phyloP scores from a whole-genome alignment of 2,329 filamentous ascomycete genomes.

The Cladobotryum protrusum region DNA sequence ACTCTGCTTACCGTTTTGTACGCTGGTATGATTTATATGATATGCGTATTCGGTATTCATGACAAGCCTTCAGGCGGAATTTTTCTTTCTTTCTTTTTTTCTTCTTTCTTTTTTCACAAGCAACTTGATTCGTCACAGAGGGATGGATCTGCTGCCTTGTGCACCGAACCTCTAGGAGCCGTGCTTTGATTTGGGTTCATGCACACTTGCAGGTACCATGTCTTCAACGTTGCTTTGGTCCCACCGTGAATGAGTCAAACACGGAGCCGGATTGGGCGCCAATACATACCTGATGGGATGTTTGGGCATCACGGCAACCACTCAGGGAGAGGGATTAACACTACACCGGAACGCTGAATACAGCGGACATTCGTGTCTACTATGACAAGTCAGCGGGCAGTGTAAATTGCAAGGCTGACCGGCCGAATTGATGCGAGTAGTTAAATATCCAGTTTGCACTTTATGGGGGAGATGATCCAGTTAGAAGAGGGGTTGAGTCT shows the following conservation, averaged over 20 bases:
- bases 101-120: not conserved
- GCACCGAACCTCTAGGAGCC: too few relatives aligned
- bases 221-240: not conserved
- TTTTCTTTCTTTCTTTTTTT: too few relatives aligned
- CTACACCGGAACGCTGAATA: not conserved
- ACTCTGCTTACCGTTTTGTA: too few relatives aligned
- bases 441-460: too few relatives aligned
- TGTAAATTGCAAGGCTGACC: too few relatives aligned
- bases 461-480: too few relatives aligned
- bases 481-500: too few relatives aligned
- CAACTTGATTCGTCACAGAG: too few relatives aligned
- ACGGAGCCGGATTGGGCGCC: slow-evolving; percentile 4
- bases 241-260: slow-evolving; percentile 7
- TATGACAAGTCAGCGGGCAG: too few relatives aligned
- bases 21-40: not conserved
- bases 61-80: not conserved
- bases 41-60: not conserved
- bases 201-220: slow-evolving; percentile 3
- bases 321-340: not conserved
- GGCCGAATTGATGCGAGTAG: too few relatives aligned
- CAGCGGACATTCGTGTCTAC: too few relatives aligned
- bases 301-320: slow-evolving; percentile 2
- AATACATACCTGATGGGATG: slow-evolving; percentile 6
- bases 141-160: too few relatives aligned
- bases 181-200: slow-evolving; percentile 2